Evolutionary conservation across 2,329 filamentous ascomycete species (phyloP).

Genomic region (Sporothrix pseudoabietina): DNA sequence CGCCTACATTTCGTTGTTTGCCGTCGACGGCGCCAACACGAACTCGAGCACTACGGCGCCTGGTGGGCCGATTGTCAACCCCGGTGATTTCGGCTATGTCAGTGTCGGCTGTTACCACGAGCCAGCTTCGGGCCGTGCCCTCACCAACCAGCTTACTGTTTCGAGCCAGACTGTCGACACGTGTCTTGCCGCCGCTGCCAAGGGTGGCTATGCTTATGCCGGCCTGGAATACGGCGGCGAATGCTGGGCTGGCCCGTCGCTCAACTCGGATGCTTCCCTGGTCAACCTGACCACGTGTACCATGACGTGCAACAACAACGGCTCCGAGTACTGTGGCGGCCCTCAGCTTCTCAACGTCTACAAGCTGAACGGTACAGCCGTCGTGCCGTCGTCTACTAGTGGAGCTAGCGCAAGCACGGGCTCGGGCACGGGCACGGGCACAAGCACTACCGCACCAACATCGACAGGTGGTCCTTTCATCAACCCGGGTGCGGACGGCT

Average conservation of each 20-base stretch:
- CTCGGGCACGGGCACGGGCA: background rate
- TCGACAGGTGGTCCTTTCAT: constrained; percentile 36
- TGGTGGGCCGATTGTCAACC: constrained; percentile 42
- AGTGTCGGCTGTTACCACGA: constrained; percentile 45
- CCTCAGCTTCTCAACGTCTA: constrained; percentile 34
- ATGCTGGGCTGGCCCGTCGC: constrained; percentile 31
- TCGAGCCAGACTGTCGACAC: constrained; percentile 36
- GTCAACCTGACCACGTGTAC: constrained; percentile 38
- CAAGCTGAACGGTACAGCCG: constrained; percentile 31
- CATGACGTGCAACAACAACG: constrained; percentile 37
- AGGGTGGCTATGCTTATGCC: constrained; percentile 36
- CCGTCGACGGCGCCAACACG: constrained; percentile 39
- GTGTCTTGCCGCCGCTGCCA: constrained; percentile 36
- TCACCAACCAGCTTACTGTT: constrained; percentile 32
- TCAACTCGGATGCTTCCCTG: constrained; percentile 29
- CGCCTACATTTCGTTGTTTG: constrained; percentile 54
- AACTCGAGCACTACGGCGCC: constrained; percentile 32
- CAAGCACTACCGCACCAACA: background rate
- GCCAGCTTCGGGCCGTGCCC: constrained; percentile 34
- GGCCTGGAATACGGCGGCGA: constrained; percentile 43
- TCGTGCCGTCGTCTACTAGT: background rate
- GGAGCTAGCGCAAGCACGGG: background rate
- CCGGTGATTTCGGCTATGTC: constrained; percentile 40
- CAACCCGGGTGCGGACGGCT: constrained; percentile 43
- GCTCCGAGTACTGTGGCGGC: constrained; percentile 36